Evolutionary conservation across 2,329 filamentous ascomycete genomes (phyloP).

Genomic region (Ceratocystis cubensis): DNA sequence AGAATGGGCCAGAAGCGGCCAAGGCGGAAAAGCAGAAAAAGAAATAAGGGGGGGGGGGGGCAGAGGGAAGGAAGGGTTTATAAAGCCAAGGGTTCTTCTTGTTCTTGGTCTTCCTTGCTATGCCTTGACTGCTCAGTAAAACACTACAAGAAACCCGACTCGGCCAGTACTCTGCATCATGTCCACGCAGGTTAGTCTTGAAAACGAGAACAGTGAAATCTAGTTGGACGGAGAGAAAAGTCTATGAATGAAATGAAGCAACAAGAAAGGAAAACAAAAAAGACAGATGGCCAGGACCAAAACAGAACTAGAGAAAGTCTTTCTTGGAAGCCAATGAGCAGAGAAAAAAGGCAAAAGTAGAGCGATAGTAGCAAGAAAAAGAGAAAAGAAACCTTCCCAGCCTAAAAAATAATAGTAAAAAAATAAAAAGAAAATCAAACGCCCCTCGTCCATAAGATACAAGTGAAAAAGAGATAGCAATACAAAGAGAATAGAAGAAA

Average conservation of each 20-base stretch:
- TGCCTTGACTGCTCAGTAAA: background rate
- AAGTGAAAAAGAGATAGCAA: slow-evolving; percentile 9
- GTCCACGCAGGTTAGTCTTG: slow-evolving; percentile 13
- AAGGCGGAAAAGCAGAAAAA: slow-evolving; percentile 1
- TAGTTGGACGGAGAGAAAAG: slow-evolving; percentile 11
- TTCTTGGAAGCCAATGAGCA: background rate
- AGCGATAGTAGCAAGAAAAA: background rate
- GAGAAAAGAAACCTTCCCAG: background rate
- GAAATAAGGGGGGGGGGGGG: background rate
- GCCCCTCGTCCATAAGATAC: background rate
- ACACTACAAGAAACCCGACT: slow-evolving; percentile 19
- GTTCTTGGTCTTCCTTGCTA: background rate
- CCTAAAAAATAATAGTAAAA: background rate
- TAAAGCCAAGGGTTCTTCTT: background rate
- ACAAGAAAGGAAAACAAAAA: background rate
- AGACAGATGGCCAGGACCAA: background rate
- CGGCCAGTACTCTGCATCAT: slow-evolving; percentile 17
- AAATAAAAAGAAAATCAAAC: background rate
- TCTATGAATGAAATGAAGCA: background rate
- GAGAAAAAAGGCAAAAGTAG: background rate
- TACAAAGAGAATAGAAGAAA: slow-evolving; percentile 10
- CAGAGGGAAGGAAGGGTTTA: slow-evolving; percentile 15
- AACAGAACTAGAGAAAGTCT: background rate
- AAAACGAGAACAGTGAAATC: slow-evolving; percentile 9
- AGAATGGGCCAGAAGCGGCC: background rate